Evolutionary conservation across 306 rosid species (phyloP), one percentile per base, ranked within the genome.

Genomic region (Morella rubra): DNA sequence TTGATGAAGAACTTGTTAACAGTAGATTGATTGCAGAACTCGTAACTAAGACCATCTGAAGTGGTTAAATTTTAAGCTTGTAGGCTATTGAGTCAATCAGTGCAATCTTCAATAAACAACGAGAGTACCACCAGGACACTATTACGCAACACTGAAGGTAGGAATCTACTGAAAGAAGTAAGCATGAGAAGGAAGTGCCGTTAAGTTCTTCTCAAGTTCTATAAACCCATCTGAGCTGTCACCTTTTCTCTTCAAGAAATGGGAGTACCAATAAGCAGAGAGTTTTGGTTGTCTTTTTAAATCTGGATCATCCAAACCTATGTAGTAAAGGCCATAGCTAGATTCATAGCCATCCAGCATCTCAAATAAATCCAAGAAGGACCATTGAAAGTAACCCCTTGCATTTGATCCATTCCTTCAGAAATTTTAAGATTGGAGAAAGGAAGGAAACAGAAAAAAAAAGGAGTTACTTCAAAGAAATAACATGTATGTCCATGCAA

Each of bases 231-330:
- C 19, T 74, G 70, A 4, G 9, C 55, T 62, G 83, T 66, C 42
- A 56, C 47, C 75, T 73, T 68, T 14, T 7, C 82, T 79, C 52
- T 6, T 81, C 59, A 84, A 47, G 65, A 84, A 86, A 5, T 1
- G 20, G 2, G 64, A 66, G 59, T 84, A 87, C 88, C 88, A 84
- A 24, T 79, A 37, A 42, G 88, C 86, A 2, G 86, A 87, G n/a
- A 87, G 80, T 51, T 84, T 87, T 42, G 88, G 88, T 59, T 79
- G 76, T 58, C 90, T 87, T 56, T 14, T 87, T 74, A 84, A 20
- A 68, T 87, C 79, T 9, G 88, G 86, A 79, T 87, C 88, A 71
- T 72, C 4, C 18, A 61, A 40, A 68, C 82, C 85, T 6, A 87
- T 79, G 72, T 77, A 81, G 74, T 87, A 87, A 10, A 84, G 72